phyloP scores from a whole-genome alignment of 768 basidiomycete species.

The Auricularia auricula-judae region DNA sequence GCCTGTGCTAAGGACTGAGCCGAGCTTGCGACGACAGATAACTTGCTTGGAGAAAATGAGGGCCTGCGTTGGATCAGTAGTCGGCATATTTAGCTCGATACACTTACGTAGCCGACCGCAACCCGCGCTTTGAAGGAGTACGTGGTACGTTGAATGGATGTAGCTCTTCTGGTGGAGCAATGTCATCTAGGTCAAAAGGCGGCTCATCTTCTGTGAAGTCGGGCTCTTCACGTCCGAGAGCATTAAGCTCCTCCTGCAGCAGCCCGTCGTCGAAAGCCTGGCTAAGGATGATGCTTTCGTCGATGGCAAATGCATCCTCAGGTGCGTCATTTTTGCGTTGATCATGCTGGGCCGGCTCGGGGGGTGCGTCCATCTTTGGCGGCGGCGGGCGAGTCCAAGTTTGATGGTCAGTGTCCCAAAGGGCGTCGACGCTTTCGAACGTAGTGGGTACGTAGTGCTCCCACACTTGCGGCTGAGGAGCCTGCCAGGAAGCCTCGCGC shows the following conservation, averaged over 20 bases:
- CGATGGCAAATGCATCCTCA: conserved; percentile 29
- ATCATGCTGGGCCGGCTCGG: conserved; percentile 1
- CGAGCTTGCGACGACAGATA: neutral
- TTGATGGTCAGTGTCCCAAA: conserved; percentile 63
- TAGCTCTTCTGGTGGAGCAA: too few relatives aligned
- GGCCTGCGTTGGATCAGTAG: too few relatives aligned
- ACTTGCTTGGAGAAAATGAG: neutral
- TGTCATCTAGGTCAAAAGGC: neutral
- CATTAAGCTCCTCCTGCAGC: neutral
- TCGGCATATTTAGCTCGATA: too few relatives aligned
- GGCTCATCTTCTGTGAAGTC: neutral
- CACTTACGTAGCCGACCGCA: too few relatives aligned
- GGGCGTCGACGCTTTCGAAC: conserved; percentile 80
- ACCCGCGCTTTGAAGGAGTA: too few relatives aligned
- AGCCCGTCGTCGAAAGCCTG: conserved; percentile 19
- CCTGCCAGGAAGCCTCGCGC: conserved; percentile 23
- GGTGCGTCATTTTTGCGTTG: neutral
- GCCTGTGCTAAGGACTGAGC: neutral
- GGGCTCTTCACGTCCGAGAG: neutral
- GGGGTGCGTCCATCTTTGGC: conserved; percentile 12
- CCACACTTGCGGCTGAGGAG: conserved; percentile 35
- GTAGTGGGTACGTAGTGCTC: conserved; percentile 72
- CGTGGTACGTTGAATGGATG: too few relatives aligned
- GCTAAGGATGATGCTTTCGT: conserved; percentile 38
- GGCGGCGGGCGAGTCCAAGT: conserved; percentile 7